Evolutionary conservation across 257 asterid genomes (phyloP).

Genomic region (Fraxinus cuspidata): DNA sequence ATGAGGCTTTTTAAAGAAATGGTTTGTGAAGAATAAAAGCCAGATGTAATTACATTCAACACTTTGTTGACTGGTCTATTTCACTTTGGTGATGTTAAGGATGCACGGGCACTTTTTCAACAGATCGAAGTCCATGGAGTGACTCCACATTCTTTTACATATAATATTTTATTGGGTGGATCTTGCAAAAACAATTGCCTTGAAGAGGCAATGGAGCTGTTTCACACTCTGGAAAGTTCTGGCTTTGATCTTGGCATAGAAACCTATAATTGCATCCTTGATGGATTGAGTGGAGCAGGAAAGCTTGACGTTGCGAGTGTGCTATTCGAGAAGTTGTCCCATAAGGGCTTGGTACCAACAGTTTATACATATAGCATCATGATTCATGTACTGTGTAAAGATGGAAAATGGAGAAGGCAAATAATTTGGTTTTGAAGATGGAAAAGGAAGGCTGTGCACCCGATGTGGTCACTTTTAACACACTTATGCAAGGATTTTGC

Average conservation of each 20-base stretch:
- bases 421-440: slow-evolving; percentile 49
- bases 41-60: slow-evolving; percentile 52
- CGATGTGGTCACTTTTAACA: slow-evolving; percentile 51
- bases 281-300: background rate
- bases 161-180: slow-evolving; percentile 57
- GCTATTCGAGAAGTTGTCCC: background rate
- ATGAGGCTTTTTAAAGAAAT: slow-evolving; percentile 50
- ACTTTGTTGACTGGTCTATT: slow-evolving; percentile 57
- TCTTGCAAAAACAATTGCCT: slow-evolving; percentile 58
- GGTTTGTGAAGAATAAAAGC: slow-evolving; percentile 49
- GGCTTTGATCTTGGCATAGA: slow-evolving; percentile 38
- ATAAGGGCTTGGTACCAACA: background rate
- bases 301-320: background rate
- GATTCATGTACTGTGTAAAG: slow-evolving; percentile 60
- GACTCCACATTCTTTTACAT: slow-evolving; percentile 45
- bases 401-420: slow-evolving; percentile 54
- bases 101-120: slow-evolving; percentile 38
- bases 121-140: slow-evolving; percentile 46
- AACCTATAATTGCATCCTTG: slow-evolving; percentile 44
- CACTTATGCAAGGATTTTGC: slow-evolving; percentile 68
- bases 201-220: slow-evolving; percentile 55
- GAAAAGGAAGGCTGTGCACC: slow-evolving; percentile 57
- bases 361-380: slow-evolving; percentile 12
- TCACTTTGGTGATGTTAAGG: slow-evolving; percentile 45
- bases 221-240: slow-evolving; percentile 48